These are phyloP conservation scores for Scutellaria galericulata DNA, from an alignment of 257 asterid genomes.

Conservation along the genomic window DNA sequence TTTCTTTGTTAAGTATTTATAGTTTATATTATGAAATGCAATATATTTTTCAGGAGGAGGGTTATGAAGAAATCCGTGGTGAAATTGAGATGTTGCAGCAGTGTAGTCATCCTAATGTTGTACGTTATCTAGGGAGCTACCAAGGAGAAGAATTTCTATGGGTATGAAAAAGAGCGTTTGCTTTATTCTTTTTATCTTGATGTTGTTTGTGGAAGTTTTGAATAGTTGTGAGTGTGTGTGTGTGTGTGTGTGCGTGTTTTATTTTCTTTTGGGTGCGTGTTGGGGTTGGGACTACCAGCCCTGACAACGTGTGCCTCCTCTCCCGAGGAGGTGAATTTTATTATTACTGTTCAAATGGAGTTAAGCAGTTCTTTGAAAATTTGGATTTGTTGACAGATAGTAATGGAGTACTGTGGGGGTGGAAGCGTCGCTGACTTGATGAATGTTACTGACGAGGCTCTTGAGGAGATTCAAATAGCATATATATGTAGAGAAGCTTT, in stretches of 20 bases:
- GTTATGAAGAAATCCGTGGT: constrained; percentile 95
- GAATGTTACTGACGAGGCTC: constrained; percentile 85
- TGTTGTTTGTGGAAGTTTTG: constrained; percentile 20
- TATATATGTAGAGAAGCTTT: constrained; percentile 89
- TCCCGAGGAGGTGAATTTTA: constrained; percentile 19
- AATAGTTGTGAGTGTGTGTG: not conserved
- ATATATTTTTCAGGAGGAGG: constrained; percentile 76
- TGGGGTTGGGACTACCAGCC: constrained; percentile 22
- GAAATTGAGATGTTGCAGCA: constrained; percentile 99
- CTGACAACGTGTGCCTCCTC: constrained; percentile 9
- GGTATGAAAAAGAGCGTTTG: constrained; percentile 56
- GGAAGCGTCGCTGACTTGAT: constrained; percentile 99
- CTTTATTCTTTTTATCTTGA: not conserved
- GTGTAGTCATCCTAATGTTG: constrained; percentile 99
- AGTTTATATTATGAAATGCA: constrained; percentile 26
- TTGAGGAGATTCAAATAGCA: constrained; percentile 94
- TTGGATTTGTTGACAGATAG: constrained; percentile 74
- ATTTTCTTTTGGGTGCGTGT: constrained; percentile 19
- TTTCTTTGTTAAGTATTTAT: constrained; percentile 12
- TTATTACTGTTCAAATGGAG: constrained; percentile 19
- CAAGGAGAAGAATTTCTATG: constrained; percentile 99
- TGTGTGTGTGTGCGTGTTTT: not conserved
- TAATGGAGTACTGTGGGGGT: constrained; percentile 99
- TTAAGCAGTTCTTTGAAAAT: constrained; percentile 31
- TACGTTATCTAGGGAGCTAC: constrained; percentile 97